These are phyloP conservation scores for Aspergillus diversus DNA, from an alignment of 495 filamentous ascomycete species.

Conservation along the genomic window DNA sequence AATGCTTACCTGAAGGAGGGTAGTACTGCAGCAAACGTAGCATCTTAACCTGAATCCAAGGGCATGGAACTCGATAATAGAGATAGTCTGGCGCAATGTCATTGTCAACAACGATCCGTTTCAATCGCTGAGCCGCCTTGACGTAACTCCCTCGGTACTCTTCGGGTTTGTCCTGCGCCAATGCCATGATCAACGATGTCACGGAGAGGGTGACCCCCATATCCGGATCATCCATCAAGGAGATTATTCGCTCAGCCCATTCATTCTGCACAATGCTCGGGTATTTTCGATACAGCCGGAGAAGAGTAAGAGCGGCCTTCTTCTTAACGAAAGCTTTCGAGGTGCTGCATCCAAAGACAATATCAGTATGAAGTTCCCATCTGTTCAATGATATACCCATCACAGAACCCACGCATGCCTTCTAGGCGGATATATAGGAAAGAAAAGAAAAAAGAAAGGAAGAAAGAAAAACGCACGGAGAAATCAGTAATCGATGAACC, in stretches of 20 bases:
- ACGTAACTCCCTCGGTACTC: constrained; percentile 93
- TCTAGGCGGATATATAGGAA: not conserved
- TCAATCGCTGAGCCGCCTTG: constrained; percentile 87
- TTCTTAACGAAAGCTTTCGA: constrained; percentile 99
- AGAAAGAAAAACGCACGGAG: constrained; percentile 67
- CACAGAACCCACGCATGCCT: no score
- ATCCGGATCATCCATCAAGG: constrained; percentile 95
- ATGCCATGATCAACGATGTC: constrained; percentile 93
- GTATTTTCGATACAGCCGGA: constrained; percentile 93
- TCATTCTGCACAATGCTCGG: constrained; percentile 90
- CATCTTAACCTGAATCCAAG: constrained; percentile 97
- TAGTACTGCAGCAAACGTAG: constrained; percentile 93
- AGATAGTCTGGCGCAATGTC: constrained; percentile 88
- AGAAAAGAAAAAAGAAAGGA: not conserved
- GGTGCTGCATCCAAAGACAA: constrained; percentile 58
- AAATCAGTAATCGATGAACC: constrained; percentile 93
- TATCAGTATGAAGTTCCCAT: constrained; percentile 9
- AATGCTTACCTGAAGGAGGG: constrained; percentile 79
- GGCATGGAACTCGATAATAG: constrained; percentile 98
- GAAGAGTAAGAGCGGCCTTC: constrained; percentile 95
- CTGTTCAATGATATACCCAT: not conserved
- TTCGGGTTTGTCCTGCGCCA: constrained; percentile 91
- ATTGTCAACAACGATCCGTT: constrained; percentile 85
- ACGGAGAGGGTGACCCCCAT: constrained; percentile 95
- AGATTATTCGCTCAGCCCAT: constrained; percentile 97